These are phyloP conservation scores for Hordeum vulgare DNA, from an alignment of 176 grass and related monocot genomes.

Conservation along the genomic window DNA sequence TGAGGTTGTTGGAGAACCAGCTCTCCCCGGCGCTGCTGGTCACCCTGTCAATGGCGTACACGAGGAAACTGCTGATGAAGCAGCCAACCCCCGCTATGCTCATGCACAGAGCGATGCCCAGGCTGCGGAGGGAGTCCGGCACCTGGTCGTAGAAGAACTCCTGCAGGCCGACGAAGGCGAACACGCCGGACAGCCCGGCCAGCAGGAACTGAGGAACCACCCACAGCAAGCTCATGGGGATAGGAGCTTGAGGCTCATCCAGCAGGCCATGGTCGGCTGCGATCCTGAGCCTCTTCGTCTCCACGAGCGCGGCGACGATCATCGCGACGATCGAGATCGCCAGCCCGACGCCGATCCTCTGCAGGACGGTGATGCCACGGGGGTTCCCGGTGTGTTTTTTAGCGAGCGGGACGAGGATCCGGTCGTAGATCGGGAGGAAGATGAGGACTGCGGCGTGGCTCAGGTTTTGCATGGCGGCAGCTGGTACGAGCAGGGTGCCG, in stretches of 20 bases:
- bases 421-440: slow-evolving; percentile 44
- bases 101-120: slow-evolving; percentile 4
- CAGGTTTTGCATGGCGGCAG: slow-evolving; percentile 17
- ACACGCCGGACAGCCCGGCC: background rate
- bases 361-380: slow-evolving; percentile 43
- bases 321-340: background rate
- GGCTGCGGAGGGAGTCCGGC: slow-evolving; percentile 6
- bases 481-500: slow-evolving; percentile 12
- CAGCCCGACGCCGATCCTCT: slow-evolving; percentile 39
- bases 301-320: slow-evolving; percentile 23
- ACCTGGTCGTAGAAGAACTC: slow-evolving; percentile 20
- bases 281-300: slow-evolving; percentile 31
- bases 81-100: slow-evolving; percentile 1
- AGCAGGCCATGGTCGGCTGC: slow-evolving; percentile 27
- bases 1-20: slow-evolving; percentile 18
- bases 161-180: background rate
- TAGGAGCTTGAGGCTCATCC: slow-evolving; percentile 10
- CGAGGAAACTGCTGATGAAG: slow-evolving; percentile 20
- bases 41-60: background rate
- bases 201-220: slow-evolving; percentile 20
- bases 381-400: background rate
- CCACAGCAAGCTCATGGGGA: slow-evolving; percentile 40
- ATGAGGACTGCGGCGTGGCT: slow-evolving; percentile 5
- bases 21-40: background rate
- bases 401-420: slow-evolving; percentile 26